Evolutionary conservation across 257 asterid species (phyloP).

Genomic region (Pogostemon cablin): DNA sequence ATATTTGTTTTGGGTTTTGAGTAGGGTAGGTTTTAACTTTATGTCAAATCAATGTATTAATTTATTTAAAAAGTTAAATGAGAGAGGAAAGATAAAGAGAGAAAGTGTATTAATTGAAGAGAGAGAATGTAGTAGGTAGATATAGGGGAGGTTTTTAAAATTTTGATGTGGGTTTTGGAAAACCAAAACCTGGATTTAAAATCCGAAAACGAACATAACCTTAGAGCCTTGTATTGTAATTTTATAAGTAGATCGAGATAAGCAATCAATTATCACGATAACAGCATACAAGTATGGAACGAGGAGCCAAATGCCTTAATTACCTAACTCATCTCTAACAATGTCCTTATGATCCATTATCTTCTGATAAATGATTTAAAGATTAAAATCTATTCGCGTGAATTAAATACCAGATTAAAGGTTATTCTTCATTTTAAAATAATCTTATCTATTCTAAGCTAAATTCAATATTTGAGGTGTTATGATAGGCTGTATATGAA

Average conservation of each 20-base stretch:
- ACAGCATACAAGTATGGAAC: neutral
- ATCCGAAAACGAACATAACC: no score
- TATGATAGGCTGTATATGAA: neutral
- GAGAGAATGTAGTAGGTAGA: no score
- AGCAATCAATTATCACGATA: neutral
- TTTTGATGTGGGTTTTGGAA: no score
- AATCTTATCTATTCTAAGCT: slow-evolving; percentile 4
- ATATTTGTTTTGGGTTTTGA: no score
- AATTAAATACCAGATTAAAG: neutral
- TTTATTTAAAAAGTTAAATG: no score
- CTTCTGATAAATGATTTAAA: neutral
- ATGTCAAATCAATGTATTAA: no score
- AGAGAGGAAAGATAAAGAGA: no score
- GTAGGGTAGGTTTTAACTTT: no score
- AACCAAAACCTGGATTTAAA: no score
- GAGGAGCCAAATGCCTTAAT: neutral
- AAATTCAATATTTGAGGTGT: neutral
- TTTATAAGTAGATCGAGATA: neutral
- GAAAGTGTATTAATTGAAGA: no score
- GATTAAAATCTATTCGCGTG: neutral
- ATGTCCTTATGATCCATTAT: neutral
- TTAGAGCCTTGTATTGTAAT: neutral
- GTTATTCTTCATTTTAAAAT: neutral
- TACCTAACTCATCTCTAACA: neutral
- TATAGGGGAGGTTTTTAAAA: no score